Evolutionary conservation across 108 stramenopile genomes (phyloP), one percentile per base, ranked within the genome.

Genomic region (Cyclotella atomus): DNA sequence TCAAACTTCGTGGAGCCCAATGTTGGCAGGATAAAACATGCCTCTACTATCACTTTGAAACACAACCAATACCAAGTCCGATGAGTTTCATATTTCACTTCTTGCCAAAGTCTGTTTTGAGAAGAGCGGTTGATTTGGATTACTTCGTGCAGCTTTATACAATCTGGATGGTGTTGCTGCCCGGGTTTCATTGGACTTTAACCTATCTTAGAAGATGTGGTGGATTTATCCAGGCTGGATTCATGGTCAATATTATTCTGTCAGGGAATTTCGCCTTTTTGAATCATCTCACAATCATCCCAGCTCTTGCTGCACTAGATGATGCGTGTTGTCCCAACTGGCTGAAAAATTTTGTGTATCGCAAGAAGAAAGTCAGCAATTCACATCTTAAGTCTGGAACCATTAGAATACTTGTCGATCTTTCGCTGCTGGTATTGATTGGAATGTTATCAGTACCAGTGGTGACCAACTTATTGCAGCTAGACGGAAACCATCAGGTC

Each of bases 241-340:
- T 88, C 62, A 85, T 89, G 89, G 50, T 89, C 12, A 66, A 82
- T 47, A 88, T 95, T 41, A 86, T 89, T 10, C 65, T 81, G 10
- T 87, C 89, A 5, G 94, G 94, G 10, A 95, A 95, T 65, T 88
- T 91, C 59, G 77, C 88, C 17, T 90, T 93, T 38, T 81, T 95
- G 47, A 95, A 95, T 71, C 85, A 87, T 68, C 73, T 95, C 34
- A 95, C 94, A 36, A 84, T 88, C 43, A 70, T 92, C 25, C 91
- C 94, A 15, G 89, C 90, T 21, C 38, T 92, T 19, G 87, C 87
- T 20, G 90, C 87, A 73, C 71, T 95, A 41, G 94, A 95, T 65
- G 89, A 90, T 66, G 76, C 24, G 19, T 83, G 77, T 54, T 89
- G 66, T 75, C 81, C 86, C 1, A 27, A 28, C 19, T 75, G 30